phyloP scores from a whole-genome alignment of 441 rosid genomes.

The Euphorbia celastroides region DNA sequence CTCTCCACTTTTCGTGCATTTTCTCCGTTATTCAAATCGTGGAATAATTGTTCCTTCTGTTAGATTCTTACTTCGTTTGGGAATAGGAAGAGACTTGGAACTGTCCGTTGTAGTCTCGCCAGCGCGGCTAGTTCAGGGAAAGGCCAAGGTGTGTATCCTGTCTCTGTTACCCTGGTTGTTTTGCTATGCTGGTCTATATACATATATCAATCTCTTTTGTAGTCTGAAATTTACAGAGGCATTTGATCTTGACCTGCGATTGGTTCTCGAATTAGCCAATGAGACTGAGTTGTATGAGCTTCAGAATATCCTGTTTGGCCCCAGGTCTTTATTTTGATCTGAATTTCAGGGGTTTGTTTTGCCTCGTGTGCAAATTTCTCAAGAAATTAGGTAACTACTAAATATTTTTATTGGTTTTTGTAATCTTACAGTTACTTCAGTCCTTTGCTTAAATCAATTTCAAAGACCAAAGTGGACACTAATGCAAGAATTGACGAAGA shows the following conservation, averaged over 20 bases:
- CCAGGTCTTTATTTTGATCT: conserved; percentile 43
- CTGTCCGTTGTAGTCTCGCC: conserved; percentile 18
- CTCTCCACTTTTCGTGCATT: conserved; percentile 1
- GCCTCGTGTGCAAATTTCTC: conserved; percentile 3
- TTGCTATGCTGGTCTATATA: neutral
- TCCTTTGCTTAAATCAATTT: conserved; percentile 68
- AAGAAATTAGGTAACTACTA: neutral
- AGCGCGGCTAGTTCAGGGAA: conserved; percentile 25
- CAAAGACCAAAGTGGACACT: conserved; percentile 43
- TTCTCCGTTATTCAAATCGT: neutral
- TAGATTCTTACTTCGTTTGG: conserved; percentile 30
- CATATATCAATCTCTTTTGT: conserved; percentile 4
- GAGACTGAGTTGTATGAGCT: conserved; percentile 76
- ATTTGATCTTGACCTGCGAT: conserved; percentile 82
- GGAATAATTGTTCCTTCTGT: neutral
- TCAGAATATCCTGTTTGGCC: conserved; percentile 73
- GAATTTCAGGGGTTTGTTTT: neutral
- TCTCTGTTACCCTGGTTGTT: neutral
- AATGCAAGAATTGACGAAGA: conserved; percentile 60
- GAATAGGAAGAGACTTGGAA: conserved; percentile 22
- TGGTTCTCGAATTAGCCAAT: conserved; percentile 81
- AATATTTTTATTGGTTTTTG: too few species aligned
- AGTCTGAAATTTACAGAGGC: conserved; percentile 28
- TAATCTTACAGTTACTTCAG: conserved; percentile 97
- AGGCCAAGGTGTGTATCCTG: conserved; percentile 19